Evolutionary conservation across 129 eudicot genomes (phyloP).

Genomic region (Chrysanthemum seticuspe): DNA sequence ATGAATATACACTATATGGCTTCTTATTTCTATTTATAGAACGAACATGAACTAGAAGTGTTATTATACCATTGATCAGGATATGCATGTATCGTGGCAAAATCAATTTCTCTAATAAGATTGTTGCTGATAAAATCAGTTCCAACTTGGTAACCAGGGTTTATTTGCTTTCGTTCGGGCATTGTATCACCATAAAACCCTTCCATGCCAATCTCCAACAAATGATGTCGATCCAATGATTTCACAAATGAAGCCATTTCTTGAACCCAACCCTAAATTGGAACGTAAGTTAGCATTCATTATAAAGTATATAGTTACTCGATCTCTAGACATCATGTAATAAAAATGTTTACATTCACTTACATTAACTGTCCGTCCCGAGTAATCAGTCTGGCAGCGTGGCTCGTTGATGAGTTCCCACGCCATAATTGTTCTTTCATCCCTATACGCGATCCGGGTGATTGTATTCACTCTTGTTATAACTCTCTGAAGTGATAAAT

Average conservation of each 20-base stretch:
- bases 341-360: not conserved
- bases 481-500: constrained; percentile 44
- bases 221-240: constrained; percentile 52
- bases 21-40: not conserved
- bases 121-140: constrained; percentile 68
- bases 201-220: constrained; percentile 75
- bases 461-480: constrained; percentile 63
- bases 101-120: constrained; percentile 60
- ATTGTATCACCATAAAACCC: constrained; percentile 80
- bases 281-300: not conserved
- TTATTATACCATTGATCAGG: constrained; percentile 52
- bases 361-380: constrained; percentile 63
- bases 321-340: not conserved
- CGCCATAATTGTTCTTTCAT: constrained; percentile 73
- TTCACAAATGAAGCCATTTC: constrained; percentile 74
- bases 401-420: constrained; percentile 94
- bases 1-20: not conserved
- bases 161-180: constrained; percentile 55
- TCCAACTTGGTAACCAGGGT: constrained; percentile 77
- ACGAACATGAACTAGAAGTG: no score
- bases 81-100: constrained; percentile 72
- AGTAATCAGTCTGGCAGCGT: constrained; percentile 67
- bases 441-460: constrained; percentile 47
- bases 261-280: constrained; percentile 60
- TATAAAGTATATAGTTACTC: not conserved